phyloP scores from a whole-genome alignment of 2,329 filamentous ascomycete species.

The Cladosporium cucumerinum region DNA sequence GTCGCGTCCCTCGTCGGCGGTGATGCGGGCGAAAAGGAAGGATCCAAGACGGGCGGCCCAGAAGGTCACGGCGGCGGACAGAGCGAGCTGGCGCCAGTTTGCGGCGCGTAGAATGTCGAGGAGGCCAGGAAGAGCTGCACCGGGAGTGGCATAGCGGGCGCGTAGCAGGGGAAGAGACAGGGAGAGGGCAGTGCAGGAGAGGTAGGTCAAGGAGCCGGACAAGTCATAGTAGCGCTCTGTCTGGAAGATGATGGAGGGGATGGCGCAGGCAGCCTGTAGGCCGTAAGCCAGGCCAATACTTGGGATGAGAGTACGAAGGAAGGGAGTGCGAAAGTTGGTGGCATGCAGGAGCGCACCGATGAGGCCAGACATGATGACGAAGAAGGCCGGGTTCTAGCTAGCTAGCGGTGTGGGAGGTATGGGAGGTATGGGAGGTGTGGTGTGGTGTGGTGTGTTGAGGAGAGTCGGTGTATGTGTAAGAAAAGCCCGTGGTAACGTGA shows the following conservation, averaged over 20 bases:
- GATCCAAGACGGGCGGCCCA: slow-evolving; percentile 63
- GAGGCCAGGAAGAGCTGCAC: slow-evolving; percentile 43
- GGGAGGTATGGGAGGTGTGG: too few species aligned
- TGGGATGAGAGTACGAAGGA: slow-evolving; percentile 61
- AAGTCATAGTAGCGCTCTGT: slow-evolving; percentile 68
- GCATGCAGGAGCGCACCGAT: slow-evolving; percentile 53
- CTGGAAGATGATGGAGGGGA: slow-evolving; percentile 59
- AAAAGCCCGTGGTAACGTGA: neutral
- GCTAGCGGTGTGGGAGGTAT: too few species aligned
- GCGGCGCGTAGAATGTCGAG: slow-evolving; percentile 47
- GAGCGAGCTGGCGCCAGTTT: slow-evolving; percentile 61
- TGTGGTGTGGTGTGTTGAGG: slow-evolving; percentile 2
- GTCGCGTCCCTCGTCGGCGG: slow-evolving; percentile 56
- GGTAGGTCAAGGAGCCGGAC: slow-evolving; percentile 63
- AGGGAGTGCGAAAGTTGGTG: slow-evolving; percentile 60
- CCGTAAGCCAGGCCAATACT: slow-evolving; percentile 60
- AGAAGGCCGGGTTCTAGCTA: too few species aligned
- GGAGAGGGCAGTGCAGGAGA: slow-evolving; percentile 61
- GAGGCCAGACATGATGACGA: slow-evolving; percentile 33
- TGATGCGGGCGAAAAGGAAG: slow-evolving; percentile 62
- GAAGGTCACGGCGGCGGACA: slow-evolving; percentile 55
- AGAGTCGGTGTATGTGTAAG: neutral
- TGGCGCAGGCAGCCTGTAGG: slow-evolving; percentile 59
- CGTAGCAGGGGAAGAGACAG: slow-evolving; percentile 60
- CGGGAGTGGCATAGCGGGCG: slow-evolving; percentile 48